Conservation (phyloP, 345 rosid genomes). For the Anastatica hierochuntica region DNA sequence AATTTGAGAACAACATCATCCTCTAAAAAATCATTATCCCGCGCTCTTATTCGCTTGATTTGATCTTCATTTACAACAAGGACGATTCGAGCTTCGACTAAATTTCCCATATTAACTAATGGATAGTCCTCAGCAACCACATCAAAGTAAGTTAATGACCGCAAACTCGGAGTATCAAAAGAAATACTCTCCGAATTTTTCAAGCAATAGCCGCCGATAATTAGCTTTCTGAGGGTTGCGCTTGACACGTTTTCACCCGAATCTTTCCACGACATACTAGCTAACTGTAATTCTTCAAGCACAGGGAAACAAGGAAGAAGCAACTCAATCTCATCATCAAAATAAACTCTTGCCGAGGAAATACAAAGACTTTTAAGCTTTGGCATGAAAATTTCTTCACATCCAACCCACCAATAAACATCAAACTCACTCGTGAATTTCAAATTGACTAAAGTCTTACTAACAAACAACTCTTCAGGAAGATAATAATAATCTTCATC, state of each 20-base stretch:
- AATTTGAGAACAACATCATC: neutral
- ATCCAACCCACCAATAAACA: neutral
- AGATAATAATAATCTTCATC: too few relatives aligned
- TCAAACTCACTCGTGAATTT: neutral
- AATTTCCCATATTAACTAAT: neutral
- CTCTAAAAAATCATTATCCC: neutral
- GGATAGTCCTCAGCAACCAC: slow-evolving; percentile 11
- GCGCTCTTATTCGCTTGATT: neutral
- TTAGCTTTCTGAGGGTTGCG: neutral
- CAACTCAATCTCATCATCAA: neutral
- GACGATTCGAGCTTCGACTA: neutral
- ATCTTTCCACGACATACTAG: neutral
- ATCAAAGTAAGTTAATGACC: neutral
- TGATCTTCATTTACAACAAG: neutral
- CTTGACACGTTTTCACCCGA: neutral
- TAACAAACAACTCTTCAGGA: slow-evolving; percentile 4
- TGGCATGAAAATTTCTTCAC: neutral
- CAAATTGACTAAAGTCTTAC: neutral
- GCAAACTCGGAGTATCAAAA: slow-evolving; percentile 8
- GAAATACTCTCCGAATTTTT: slow-evolving; percentile 2
- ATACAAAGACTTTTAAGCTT: neutral
- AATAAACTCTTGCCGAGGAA: neutral
- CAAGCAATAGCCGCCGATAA: neutral
- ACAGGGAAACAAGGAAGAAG: slow-evolving; percentile 8
- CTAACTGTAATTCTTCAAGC: neutral